A percentile compares a stretch with the other conserved stretches of the same genome.
phyloP scores from a whole-genome alignment of 768 basidiomycete genomes.

The Boletus rubescentipes region DNA sequence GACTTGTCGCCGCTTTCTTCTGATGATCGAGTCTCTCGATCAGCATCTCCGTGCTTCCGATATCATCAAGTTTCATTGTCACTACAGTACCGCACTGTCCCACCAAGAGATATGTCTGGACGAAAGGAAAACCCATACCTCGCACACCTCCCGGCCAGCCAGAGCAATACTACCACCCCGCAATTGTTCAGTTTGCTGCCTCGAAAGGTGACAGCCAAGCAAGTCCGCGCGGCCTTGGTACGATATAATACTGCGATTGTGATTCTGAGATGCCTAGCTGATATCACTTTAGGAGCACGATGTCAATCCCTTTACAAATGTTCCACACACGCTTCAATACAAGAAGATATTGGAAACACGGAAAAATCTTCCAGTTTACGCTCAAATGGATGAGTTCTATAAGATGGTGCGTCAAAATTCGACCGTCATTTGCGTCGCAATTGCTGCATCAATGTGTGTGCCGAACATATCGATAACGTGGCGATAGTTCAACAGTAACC shows the following conservation, averaged over 20 bases:
- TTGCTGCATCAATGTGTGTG: background rate
- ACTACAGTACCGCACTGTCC: too few relatives aligned
- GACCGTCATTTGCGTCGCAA: background rate
- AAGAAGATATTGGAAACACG: conserved; percentile 81
- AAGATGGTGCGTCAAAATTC: conserved; percentile 70
- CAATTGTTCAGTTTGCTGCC: conserved; percentile 76
- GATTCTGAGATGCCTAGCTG: background rate
- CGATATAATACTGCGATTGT: conserved; percentile 20
- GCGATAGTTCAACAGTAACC: conserved; percentile 42
- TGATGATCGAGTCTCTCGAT: too few relatives aligned
- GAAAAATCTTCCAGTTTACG: conserved; percentile 87
- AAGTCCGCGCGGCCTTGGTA: conserved; percentile 73
- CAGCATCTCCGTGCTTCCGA: too few relatives aligned
- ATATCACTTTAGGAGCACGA: conserved; percentile 58
- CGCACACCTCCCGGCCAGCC: conserved; percentile 38
- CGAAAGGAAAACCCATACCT: conserved; percentile 54
- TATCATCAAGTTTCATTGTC: too few relatives aligned
- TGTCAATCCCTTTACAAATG: conserved; percentile 86
- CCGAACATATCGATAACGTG: background rate
- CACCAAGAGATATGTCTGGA: conserved; percentile 9
- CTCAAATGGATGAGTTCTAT: conserved; percentile 92
- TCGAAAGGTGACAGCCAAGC: conserved; percentile 60
- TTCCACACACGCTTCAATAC: conserved; percentile 75
- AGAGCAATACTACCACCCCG: conserved; percentile 25
- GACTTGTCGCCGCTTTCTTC: too few relatives aligned